Percentiles rank a stretch among this genome's conserved stretches.
These are phyloP conservation scores for Arthrocladium fulminans DNA, from an alignment of 2,329 filamentous ascomycete genomes.

Conservation along the genomic window DNA sequence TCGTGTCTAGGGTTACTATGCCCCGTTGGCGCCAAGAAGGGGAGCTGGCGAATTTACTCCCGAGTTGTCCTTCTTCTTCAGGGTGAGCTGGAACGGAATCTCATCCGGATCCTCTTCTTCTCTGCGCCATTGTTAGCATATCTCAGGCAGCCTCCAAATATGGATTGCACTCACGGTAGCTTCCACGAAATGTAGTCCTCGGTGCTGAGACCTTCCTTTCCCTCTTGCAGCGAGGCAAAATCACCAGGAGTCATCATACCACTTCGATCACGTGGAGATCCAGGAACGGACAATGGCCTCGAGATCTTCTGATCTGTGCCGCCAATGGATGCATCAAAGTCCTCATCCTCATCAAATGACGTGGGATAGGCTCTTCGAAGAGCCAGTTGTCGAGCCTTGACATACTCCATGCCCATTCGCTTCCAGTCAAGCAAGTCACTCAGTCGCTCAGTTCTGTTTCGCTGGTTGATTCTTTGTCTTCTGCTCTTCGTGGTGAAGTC, in stretches of 20 bases:
- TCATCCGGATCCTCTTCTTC: constrained; percentile 88
- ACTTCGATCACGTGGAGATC: constrained; percentile 77
- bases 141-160: background rate
- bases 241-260: constrained; percentile 99
- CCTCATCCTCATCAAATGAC: constrained; percentile 67
- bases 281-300: constrained; percentile 84
- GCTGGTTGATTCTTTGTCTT: constrained; percentile 95
- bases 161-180: constrained; percentile 65
- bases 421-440: constrained; percentile 98
- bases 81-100: constrained; percentile 61
- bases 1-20: too few species aligned
- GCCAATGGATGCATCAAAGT: constrained; percentile 83
- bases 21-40: constrained; percentile 8
- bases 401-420: constrained; percentile 98
- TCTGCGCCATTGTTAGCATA: constrained; percentile 38
- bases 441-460: constrained; percentile 88
- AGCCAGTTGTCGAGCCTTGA: constrained; percentile 90
- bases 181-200: constrained; percentile 99
- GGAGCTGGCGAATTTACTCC: constrained; percentile 25
- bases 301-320: constrained; percentile 93
- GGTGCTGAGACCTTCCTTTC: constrained; percentile 81
- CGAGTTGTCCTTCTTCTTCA: constrained; percentile 41
- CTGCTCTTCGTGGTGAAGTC: constrained; percentile 90
- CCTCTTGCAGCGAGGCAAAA: constrained; percentile 92
- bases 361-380: constrained; percentile 82